Evolutionary conservation across 805 yeast genomes (phyloP).

Genomic region (Kazachstania taianensis): DNA sequence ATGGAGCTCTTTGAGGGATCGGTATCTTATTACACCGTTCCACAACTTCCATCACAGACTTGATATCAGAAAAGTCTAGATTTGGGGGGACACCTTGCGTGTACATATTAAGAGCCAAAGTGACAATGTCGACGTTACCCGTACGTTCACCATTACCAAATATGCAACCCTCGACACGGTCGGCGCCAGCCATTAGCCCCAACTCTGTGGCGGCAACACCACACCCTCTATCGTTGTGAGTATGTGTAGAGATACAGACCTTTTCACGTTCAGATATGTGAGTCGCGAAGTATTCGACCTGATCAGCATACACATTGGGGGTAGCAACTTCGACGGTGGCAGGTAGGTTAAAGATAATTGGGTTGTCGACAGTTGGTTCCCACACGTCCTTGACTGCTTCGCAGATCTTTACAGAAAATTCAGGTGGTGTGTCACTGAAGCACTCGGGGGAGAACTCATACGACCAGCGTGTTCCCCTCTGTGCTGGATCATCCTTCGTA

Average conservation of each 20-base stretch:
- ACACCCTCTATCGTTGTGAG: slow-evolving; percentile 80
- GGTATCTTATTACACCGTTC: slow-evolving; percentile 77
- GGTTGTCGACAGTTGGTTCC: slow-evolving; percentile 54
- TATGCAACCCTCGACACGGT: slow-evolving; percentile 76
- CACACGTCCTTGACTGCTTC: slow-evolving; percentile 70
- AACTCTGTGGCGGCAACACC: slow-evolving; percentile 84
- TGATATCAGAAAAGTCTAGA: slow-evolving; percentile 60
- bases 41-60: slow-evolving; percentile 56
- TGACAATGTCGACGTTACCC: slow-evolving; percentile 75
- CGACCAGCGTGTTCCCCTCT: slow-evolving; percentile 51
- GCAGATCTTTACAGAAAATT: slow-evolving; percentile 54
- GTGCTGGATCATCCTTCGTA: slow-evolving; percentile 57
- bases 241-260: slow-evolving; percentile 67
- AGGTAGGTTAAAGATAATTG: slow-evolving; percentile 72
- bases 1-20: slow-evolving; percentile 69
- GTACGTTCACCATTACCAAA: slow-evolving; percentile 86
- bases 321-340: slow-evolving; percentile 79
- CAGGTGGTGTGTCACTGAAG: slow-evolving; percentile 59
- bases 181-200: slow-evolving; percentile 79
- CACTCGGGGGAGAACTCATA: slow-evolving; percentile 78
- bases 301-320: slow-evolving; percentile 78
- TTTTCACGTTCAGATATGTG: slow-evolving; percentile 56
- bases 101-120: slow-evolving; percentile 65
- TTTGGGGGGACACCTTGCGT: slow-evolving; percentile 70
- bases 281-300: slow-evolving; percentile 62